Base-by-base conservation (phyloP, 2,329 filamentous ascomycete genomes). In the Fusarium oligoseptatum region DNA sequence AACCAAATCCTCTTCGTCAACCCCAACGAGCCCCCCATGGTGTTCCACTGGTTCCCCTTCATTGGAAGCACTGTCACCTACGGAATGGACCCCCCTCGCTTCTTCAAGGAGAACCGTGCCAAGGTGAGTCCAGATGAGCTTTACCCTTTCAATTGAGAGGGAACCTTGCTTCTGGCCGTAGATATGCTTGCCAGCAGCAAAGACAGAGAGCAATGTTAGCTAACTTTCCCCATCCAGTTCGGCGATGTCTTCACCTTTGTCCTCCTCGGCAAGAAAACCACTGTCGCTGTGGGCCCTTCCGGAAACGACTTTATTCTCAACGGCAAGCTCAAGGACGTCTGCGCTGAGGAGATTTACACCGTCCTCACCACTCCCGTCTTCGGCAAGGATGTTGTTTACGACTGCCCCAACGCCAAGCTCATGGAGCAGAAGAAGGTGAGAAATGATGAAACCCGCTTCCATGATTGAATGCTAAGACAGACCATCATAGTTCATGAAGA, bases 361-460 rank as follows among this genome's bases (percentile, higher is more conserved):
- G 92, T 94, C 66, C 88, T 98, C 71, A 92, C 90, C 8, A 91
- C 89, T 24, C 90, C 90, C 27, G 90, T 92, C 57, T 97, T 97
- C 81, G 95, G 95, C 76, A 92, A 91, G 78, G 92, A 95, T 84
- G 95, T 97, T 29, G 94, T 97, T 64, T 97, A 97, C 81, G 95
- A 97, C 82, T 97, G 94, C 84, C 94, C 94, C 48, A 97, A 97
- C 82, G 88, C 94, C 68, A 97, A 97, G 85, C 89, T 97, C 80
- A 97, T 97, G 95, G 95, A 97, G 86, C 95, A 97, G 87, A 97
- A 97, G 88, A 97, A 96, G 91, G 94, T 95, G 82, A 72, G 84
- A 68, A 64, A 69, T 45, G 12, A 43, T 2, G 6, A 34, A 27
- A 27, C 45, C 20, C 3, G 32, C 10, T 7, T 34, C 11, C 20